These are phyloP conservation scores for Colletotrichum incanum DNA, from an alignment of 2,329 filamentous ascomycete genomes.

Conservation along the genomic window DNA sequence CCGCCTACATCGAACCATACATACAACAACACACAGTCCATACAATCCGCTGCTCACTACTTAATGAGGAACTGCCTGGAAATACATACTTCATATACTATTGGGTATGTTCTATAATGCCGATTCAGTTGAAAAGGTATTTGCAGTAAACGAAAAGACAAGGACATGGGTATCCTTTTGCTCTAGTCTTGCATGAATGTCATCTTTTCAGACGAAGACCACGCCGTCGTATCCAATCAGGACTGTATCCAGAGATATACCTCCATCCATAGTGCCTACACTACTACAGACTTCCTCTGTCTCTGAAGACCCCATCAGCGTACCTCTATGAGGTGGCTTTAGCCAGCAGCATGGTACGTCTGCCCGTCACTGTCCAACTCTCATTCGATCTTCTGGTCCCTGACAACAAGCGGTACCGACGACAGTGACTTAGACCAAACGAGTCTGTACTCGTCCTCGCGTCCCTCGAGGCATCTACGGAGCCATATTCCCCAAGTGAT, in stretches of 20 bases:
- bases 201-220: not conserved
- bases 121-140: not conserved
- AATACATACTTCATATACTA: not conserved
- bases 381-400: conserved; percentile 49
- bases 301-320: not conserved
- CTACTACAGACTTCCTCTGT: not conserved
- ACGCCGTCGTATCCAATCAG: not conserved
- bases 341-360: not conserved
- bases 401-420: conserved; percentile 65
- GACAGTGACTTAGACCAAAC: conserved; percentile 77
- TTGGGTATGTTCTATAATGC: not conserved
- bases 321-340: not conserved
- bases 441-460: conserved; percentile 80
- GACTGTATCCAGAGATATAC: not conserved
- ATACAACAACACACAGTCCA: not conserved
- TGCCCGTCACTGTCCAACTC: not conserved
- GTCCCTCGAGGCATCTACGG: conserved; percentile 80
- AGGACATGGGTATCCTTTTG: not conserved
- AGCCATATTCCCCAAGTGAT: conserved; percentile 90
- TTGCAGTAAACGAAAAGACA: not conserved
- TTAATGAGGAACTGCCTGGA: not conserved
- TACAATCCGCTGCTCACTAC: not conserved
- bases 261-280: not conserved
- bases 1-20: not conserved
- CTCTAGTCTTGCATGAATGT: not conserved